Evolutionary conservation across 768 basidiomycete genomes (phyloP).

Genomic region (Jaapia argillacea): DNA sequence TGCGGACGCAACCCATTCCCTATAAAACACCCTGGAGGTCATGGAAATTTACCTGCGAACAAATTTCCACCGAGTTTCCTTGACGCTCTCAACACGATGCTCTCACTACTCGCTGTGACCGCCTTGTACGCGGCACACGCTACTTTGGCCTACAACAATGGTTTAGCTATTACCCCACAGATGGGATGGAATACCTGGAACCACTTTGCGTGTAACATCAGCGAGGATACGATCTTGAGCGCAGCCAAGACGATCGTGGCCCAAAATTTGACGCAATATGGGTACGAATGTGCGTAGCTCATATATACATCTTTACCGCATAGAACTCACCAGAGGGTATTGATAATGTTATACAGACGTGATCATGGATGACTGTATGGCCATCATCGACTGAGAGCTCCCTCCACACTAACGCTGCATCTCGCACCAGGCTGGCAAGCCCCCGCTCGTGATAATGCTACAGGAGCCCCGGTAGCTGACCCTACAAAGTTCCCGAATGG

Average conservation of each 20-base stretch:
- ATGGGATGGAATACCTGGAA: slow-evolving; percentile 31
- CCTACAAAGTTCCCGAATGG: slow-evolving; percentile 21
- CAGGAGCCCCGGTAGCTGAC: slow-evolving; percentile 21
- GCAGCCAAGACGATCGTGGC: slow-evolving; percentile 22
- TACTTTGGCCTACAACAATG: too few relatives aligned
- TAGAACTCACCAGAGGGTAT: not conserved
- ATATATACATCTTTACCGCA: too few relatives aligned
- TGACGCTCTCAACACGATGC: too few relatives aligned
- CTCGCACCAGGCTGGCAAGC: slow-evolving; percentile 23
- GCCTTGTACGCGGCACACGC: too few relatives aligned
- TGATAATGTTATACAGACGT: slow-evolving; percentile 17
- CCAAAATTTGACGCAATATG: slow-evolving; percentile 21
- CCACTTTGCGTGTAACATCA: slow-evolving; percentile 26
- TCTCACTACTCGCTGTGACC: too few relatives aligned
- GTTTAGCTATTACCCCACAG: too few relatives aligned
- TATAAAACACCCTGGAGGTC: too few relatives aligned
- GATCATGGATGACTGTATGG: slow-evolving; percentile 27
- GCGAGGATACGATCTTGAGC: slow-evolving; percentile 23
- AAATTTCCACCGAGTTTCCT: too few relatives aligned
- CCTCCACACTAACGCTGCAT: not conserved
- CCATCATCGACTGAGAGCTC: too few relatives aligned
- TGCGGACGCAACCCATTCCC: too few relatives aligned
- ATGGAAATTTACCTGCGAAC: too few relatives aligned
- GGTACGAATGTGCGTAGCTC: slow-evolving; percentile 24
- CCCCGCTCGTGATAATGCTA: slow-evolving; percentile 15